A percentile compares a stretch with the other conserved stretches of the same genome.
phyloP scores from a whole-genome alignment of 768 basidiomycete species.

The Grammothele lineata region DNA sequence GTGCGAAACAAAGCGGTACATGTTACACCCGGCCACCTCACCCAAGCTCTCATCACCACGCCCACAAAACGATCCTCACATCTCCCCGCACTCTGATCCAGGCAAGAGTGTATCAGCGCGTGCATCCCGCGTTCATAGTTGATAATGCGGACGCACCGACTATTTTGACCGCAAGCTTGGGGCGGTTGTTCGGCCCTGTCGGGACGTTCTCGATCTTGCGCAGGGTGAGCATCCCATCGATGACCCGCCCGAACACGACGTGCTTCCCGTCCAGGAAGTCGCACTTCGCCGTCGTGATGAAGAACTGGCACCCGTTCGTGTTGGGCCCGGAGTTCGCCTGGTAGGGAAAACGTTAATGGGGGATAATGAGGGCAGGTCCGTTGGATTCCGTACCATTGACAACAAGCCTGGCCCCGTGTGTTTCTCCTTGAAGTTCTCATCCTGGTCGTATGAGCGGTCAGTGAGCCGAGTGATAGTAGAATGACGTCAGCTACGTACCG shows the following conservation, averaged over 20 bases:
- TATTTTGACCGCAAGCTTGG: slow-evolving; percentile 86
- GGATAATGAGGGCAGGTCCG: too few species aligned
- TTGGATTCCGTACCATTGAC: slow-evolving; percentile 73
- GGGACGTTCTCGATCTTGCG: slow-evolving; percentile 96
- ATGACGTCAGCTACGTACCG: slow-evolving; percentile 42
- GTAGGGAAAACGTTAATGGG: not conserved
- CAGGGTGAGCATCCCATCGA: slow-evolving; percentile 92
- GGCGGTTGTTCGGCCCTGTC: slow-evolving; percentile 85
- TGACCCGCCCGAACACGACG: slow-evolving; percentile 87
- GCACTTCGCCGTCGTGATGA: slow-evolving; percentile 92
- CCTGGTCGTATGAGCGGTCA: slow-evolving; percentile 38
- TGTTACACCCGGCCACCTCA: too few species aligned
- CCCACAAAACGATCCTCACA: slow-evolving; percentile 22
- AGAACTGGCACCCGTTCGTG: slow-evolving; percentile 96
- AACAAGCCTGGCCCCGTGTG: slow-evolving; percentile 83
- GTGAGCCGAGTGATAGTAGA: not conserved
- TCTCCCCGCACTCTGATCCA: slow-evolving; percentile 40
- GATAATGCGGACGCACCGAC: slow-evolving; percentile 47
- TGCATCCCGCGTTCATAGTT: not conserved
- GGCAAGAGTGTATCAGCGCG: not conserved
- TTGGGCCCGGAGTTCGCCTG: slow-evolving; percentile 94
- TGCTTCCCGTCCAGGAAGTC: slow-evolving; percentile 96
- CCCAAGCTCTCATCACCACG: too few species aligned
- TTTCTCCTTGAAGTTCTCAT: slow-evolving; percentile 93
- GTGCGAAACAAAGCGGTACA: too few species aligned